phyloP scores from a whole-genome alignment of 2,329 filamentous ascomycete genomes.

The Zelopaecilomyces penicillatus region DNA sequence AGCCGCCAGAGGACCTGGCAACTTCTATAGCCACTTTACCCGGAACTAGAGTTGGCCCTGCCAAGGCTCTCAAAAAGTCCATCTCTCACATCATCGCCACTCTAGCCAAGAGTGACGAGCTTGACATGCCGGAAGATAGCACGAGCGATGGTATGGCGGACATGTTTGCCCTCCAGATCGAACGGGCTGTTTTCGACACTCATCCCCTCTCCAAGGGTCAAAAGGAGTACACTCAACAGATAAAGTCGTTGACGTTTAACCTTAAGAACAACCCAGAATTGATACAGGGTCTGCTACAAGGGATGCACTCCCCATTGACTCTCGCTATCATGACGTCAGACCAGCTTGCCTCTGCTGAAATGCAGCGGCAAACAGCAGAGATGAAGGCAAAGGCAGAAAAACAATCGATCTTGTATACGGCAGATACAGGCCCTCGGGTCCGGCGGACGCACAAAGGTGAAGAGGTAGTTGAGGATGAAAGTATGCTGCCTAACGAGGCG shows the following conservation, averaged over 20 bases:
- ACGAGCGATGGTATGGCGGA: slow-evolving; percentile 58
- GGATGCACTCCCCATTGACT: slow-evolving; percentile 61
- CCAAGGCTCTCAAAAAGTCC: slow-evolving; percentile 61
- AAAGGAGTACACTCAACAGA: slow-evolving; percentile 51
- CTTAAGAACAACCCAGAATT: slow-evolving; percentile 81
- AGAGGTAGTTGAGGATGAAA: slow-evolving; percentile 75
- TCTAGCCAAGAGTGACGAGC: slow-evolving; percentile 57
- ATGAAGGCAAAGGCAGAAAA: slow-evolving; percentile 73
- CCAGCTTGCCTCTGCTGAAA: slow-evolving; percentile 85
- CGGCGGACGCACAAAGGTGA: slow-evolving; percentile 92
- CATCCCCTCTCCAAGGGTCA: slow-evolving; percentile 39
- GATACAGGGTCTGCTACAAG: slow-evolving; percentile 64
- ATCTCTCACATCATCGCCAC: slow-evolving; percentile 58
- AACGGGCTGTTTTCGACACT: slow-evolving; percentile 57
- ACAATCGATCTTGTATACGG: slow-evolving; percentile 73
- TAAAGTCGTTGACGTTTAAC: slow-evolving; percentile 74
- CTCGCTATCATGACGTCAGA: slow-evolving; percentile 83
- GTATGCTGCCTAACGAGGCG: slow-evolving; percentile 29
- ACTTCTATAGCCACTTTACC: slow-evolving; percentile 47
- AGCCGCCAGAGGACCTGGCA: slow-evolving; percentile 43
- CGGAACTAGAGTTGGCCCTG: slow-evolving; percentile 57
- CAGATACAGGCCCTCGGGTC: slow-evolving; percentile 63
- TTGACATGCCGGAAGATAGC: slow-evolving; percentile 54
- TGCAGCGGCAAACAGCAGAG: slow-evolving; percentile 67
- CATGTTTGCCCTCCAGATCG: slow-evolving; percentile 68